Conservation (phyloP, 805 yeast genomes). For the Cyberlindnera veronae region DNA sequence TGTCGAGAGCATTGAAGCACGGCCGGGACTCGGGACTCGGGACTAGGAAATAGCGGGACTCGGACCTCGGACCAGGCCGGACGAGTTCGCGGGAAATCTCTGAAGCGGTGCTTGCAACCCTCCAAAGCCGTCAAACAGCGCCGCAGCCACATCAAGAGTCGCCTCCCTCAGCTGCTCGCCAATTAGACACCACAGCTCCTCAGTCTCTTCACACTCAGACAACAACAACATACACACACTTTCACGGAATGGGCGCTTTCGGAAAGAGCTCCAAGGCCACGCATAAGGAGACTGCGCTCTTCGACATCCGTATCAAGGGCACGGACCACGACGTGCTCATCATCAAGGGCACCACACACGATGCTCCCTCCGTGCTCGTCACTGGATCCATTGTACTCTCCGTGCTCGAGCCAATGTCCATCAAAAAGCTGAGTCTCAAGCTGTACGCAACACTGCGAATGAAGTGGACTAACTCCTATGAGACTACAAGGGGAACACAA, state of each 20-base stretch:
- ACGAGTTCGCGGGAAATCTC: no score
- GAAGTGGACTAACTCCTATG: conserved; percentile 56
- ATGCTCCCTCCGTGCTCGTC: conserved; percentile 72
- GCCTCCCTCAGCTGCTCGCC: no score
- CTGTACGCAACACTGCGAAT: conserved; percentile 65
- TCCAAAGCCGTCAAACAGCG: no score
- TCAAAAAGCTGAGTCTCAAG: conserved; percentile 61
- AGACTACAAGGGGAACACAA: conserved; percentile 42
- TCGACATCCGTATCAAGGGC: conserved; percentile 58
- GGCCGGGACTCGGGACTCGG: no score
- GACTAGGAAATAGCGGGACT: no score
- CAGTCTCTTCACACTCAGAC: no score
- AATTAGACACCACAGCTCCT: no score
- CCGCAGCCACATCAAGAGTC: no score
- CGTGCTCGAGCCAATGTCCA: conserved; percentile 67
- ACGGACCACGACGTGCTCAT: conserved; percentile 76
- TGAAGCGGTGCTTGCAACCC: no score
- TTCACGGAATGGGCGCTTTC: conserved; percentile 14
- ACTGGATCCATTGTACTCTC: conserved; percentile 77
- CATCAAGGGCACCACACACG: conserved; percentile 71
- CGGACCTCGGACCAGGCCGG: no score
- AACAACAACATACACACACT: no score
- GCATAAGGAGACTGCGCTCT: conserved; percentile 35
- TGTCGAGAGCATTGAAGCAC: no score
- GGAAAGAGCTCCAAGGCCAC: conserved; percentile 21